Base-by-base conservation (phyloP, 2,329 filamentous ascomycete genomes). In the Phialemoniopsis sp. region DNA sequence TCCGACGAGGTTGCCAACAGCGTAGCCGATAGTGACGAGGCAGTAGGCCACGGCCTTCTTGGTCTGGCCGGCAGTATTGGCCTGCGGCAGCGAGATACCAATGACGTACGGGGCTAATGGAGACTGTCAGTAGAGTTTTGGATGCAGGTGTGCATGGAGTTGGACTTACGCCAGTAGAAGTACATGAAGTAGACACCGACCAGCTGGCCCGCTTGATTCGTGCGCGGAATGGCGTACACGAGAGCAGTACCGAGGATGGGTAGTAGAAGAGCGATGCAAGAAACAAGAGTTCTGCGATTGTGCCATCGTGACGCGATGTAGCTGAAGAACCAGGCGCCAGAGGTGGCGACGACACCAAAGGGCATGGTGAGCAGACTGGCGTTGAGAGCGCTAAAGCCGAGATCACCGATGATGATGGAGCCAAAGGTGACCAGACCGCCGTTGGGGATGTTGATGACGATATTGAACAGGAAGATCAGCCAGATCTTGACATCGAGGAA, bases 151-250 rank as follows among this genome's bases (percentile, higher is more conserved):
- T 3, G 30, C 8, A 26, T 30, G 2, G 35, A 32, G 4, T 13
- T 16, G 13, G 13, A 50, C 47, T 46, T 44, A 52, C 52, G 49
- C 53, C 51, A 65, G 36, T 67, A 66, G 31, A 63, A 63, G 46
- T 65, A 64, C 33, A 62, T 56, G 32, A 64, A 48, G 37, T 65
- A 66, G 10, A 67, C 46, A 3, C 64, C 63, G 16, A 62, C 50
- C 54, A 66, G 59, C 33, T 66, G 63, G 1, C 55, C 59, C 1
- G 51, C 55, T n/a, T 62, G 45, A 30, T 65, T 60, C 7, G 44
- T 58, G 21, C 21, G 21, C 21, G 21, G 21, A 10, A 26, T 26
- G 21, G 21, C 21, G 10, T 26, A 26, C 21, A 26, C 21, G 6
- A 26, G 21, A 26, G 21, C 21, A 26, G 21, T 26, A 10, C 21